These are phyloP conservation scores for Colletotrichum echinochloae DNA, from an alignment of 2,329 filamentous ascomycete species.

Conservation along the genomic window DNA sequence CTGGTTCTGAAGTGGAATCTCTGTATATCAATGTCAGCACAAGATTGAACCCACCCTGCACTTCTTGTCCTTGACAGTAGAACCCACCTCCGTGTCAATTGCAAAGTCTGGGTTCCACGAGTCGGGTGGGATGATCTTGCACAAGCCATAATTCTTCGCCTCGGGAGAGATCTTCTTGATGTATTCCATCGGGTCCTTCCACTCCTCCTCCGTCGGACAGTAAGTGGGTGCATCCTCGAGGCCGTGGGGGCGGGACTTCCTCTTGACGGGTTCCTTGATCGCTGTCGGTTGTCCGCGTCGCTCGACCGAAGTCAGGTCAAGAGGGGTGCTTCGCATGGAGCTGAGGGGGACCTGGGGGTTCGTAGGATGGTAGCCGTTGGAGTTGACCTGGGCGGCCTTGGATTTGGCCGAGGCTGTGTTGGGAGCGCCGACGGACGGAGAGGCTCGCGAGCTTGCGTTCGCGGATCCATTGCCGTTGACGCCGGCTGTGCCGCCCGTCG, in stretches of 20 bases:
- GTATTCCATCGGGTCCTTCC: conserved; percentile 93
- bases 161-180: conserved; percentile 92
- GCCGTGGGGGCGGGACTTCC: conserved; percentile 83
- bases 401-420: conserved; percentile 56
- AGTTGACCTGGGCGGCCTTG: conserved; percentile 63
- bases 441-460: conserved; percentile 65
- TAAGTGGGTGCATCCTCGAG: conserved; percentile 92
- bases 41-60: background rate
- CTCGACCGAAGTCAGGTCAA: conserved; percentile 92
- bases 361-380: conserved; percentile 64
- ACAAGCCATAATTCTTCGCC: conserved; percentile 88
- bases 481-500: conserved; percentile 52
- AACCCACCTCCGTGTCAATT: conserved; percentile 89
- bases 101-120: conserved; percentile 95
- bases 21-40: conserved; percentile 57
- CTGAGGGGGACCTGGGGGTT: conserved; percentile 66
- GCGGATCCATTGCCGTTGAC: conserved; percentile 54
- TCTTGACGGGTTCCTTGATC: conserved; percentile 80
- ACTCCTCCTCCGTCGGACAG: conserved; percentile 91
- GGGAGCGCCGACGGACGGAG: conserved; percentile 58
- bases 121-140: conserved; percentile 95
- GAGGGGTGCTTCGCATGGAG: conserved; percentile 68
- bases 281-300: conserved; percentile 85
- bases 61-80: too few species aligned
- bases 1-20: conserved; percentile 97